phyloP scores from a whole-genome alignment of 495 filamentous ascomycete genomes.

The Neurospora sp. region DNA sequence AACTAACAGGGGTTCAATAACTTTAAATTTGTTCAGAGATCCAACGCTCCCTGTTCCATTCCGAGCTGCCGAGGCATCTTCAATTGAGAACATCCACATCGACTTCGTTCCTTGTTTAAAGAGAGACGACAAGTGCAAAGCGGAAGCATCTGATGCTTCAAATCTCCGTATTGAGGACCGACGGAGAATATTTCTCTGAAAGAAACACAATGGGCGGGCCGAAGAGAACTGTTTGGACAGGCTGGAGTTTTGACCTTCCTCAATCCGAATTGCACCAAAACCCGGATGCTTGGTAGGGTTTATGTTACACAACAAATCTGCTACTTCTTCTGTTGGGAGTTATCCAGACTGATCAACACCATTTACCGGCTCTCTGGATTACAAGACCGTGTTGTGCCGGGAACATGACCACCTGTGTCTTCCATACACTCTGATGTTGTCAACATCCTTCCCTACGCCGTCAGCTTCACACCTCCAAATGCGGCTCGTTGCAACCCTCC shows the following conservation, averaged over 20 bases:
- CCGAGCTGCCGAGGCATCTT: neutral
- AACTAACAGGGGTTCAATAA: neutral
- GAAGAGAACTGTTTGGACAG: neutral
- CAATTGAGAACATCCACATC: neutral
- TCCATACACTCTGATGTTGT: neutral
- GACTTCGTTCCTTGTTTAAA: neutral
- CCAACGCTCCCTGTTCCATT: neutral
- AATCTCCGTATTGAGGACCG: neutral
- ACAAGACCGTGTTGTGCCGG: too few relatives aligned
- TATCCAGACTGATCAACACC: neutral
- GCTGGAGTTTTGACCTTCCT: neutral
- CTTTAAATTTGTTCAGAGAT: neutral
- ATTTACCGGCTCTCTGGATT: neutral
- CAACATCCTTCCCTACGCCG: neutral
- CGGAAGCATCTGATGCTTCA: neutral
- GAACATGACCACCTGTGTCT: too few relatives aligned
- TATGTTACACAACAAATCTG: neutral
- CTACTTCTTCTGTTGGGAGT: neutral
- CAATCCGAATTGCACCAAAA: neutral
- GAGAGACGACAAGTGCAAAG: neutral
- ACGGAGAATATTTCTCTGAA: neutral
- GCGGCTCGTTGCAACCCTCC: neutral
- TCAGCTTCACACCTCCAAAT: neutral
- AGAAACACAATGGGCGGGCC: neutral
- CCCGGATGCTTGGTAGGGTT: neutral